phyloP scores from a whole-genome alignment of 352 stramenopile genomes.

The Phytophthora sp. region DNA sequence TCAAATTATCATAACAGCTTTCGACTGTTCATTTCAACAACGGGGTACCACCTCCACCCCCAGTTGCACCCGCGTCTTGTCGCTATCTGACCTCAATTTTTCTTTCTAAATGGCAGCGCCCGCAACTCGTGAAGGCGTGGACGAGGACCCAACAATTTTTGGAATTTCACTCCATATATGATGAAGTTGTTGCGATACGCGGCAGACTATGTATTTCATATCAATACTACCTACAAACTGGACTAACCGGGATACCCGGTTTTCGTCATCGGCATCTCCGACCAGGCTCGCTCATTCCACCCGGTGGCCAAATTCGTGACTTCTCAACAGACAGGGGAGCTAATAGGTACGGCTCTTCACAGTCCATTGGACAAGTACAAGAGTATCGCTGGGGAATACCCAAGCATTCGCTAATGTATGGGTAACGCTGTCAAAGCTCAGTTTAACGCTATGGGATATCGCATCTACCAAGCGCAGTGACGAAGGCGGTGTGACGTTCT shows the following conservation, averaged over 20 bases:
- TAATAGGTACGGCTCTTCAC: background rate
- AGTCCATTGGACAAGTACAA: background rate
- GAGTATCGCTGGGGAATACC: background rate
- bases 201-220: background rate
- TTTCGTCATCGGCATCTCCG: background rate
- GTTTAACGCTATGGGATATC: background rate
- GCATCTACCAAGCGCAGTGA: background rate
- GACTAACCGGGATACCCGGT: background rate
- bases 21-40: too few relatives aligned
- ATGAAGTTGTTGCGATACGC: conserved; percentile 3
- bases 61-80: too few relatives aligned
- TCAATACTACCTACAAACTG: background rate
- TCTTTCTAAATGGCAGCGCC: too few relatives aligned
- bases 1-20: too few relatives aligned
- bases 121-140: background rate
- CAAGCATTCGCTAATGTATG: background rate
- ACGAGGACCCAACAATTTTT: background rate
- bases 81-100: too few relatives aligned
- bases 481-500: too few relatives aligned
- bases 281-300: background rate
- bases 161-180: background rate
- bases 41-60: too few relatives aligned
- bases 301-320: background rate
- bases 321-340: background rate
- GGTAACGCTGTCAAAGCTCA: conserved; percentile 1